A percentile compares a stretch with the other conserved stretches of the same genome.
Evolutionary conservation across 2,329 filamentous ascomycete genomes (phyloP).

Genomic region (Chrysosphaeria jannelii): DNA sequence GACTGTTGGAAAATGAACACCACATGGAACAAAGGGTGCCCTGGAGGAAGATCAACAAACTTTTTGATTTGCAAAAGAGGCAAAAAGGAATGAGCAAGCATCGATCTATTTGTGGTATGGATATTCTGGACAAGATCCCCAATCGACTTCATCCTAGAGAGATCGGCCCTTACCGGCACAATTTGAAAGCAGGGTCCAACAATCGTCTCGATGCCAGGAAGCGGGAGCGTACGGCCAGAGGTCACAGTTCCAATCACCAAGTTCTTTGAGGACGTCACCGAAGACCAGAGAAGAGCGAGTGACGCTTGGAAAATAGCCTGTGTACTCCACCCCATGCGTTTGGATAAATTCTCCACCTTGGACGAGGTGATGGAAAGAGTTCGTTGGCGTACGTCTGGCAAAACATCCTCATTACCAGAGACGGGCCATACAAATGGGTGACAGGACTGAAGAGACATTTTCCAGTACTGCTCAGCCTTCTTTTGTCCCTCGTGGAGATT

Average conservation of each 20-base stretch:
- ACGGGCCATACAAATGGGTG: too few species aligned
- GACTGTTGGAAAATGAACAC: conserved; percentile 70
- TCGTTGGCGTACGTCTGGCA: too few species aligned
- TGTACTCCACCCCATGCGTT: too few species aligned
- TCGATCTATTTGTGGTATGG: conserved; percentile 32
- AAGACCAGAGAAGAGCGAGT: conserved; percentile 30
- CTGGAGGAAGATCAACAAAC: conserved; percentile 20
- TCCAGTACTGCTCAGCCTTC: conserved; percentile 34
- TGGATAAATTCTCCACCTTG: too few species aligned
- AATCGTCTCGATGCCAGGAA: conserved; percentile 38
- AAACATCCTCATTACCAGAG: too few species aligned
- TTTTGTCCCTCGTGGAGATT: conserved; percentile 7
- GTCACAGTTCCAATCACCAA: conserved; percentile 50
- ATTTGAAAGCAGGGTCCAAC: conserved; percentile 57
- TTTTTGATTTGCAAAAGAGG: conserved; percentile 41
- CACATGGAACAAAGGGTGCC: conserved; percentile 37
- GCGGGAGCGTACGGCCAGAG: conserved; percentile 48
- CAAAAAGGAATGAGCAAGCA: conserved; percentile 30
- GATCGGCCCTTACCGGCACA: conserved; percentile 37
- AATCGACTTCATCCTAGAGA: conserved; percentile 18
- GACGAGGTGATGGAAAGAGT: too few species aligned
- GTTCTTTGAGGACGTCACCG: conserved; percentile 32
- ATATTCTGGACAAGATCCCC: conserved; percentile 30
- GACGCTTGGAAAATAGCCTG: conserved; percentile 54
- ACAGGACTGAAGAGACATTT: conserved; percentile 26